Base-by-base conservation (phyloP, 345 rosid species). In the Lepidium africanum region DNA sequence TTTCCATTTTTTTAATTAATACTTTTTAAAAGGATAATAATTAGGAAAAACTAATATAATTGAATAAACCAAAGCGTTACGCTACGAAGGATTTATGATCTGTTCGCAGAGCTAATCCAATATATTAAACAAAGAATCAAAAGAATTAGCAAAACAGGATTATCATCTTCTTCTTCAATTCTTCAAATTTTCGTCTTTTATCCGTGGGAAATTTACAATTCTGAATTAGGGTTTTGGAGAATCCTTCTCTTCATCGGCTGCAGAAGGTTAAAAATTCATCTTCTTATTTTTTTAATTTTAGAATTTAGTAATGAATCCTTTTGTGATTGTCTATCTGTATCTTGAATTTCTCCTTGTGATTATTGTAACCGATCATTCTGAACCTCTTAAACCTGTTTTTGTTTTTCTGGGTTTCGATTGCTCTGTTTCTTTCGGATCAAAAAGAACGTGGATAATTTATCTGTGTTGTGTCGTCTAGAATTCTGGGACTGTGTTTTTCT, bases 151-250 rank as follows among this genome's bases (percentile, higher is more conserved):
- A 12, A 35, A 46, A 38, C 6, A 5, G 38, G 47, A 35, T 56
- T 14, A 1, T 41, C 62, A 41, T 54, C 8, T 40, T 27, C 49
- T 25, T 64, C 17, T 11, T 40, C 2, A 30, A 30, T 30, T 30
- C 33, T 30, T 30, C 33, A 30, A 30, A 2, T 5, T 30, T 30
- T 30, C 33, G 33, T 30, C 6, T n/a, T 7, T 46, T 0, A n/a
- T 14, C 50, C 3, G 7, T 10, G 50, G 38, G 0, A 69, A 70
- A 16, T 32, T 21, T 49, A 12, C 53, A 51, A 32, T 21, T 66
- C 33, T 35, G 66, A 52, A 59, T 51, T 74, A 59, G 63, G 68
- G 73, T 45, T 67, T 67, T 37, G 57, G 41, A 36, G 65, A 33
- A 61, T 61, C 33, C 42, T 39, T 59, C 55, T 67, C 73, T 53